Evolutionary conservation across 495 filamentous ascomycete genomes (phyloP), one percentile per base, ranked within the genome.

Genomic region (Apiosordaria backusii): DNA sequence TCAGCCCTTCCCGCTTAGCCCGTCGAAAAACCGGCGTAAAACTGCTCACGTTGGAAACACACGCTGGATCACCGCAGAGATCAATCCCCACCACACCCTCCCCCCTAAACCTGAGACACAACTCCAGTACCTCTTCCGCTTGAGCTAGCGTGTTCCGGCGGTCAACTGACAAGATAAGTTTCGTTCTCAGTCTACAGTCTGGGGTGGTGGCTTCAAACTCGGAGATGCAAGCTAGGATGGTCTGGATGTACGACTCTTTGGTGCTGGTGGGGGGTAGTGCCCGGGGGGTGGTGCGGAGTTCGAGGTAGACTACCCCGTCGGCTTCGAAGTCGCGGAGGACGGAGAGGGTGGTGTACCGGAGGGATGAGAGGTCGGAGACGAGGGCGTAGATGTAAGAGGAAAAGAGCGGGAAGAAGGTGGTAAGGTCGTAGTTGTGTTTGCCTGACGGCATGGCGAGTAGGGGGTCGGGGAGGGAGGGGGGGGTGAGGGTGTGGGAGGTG

Each of bases 371-470:
- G 68, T 88, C 85, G 72, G 86, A 86, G 77, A 87, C 82, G 15
- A 95, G 84, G 63, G 82, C 76, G 75, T 95, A 93, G 69, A 93
- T 93, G 72, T 91, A 92, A 53, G 80, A 86, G 18, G 85, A 87
- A 79, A 95, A 96, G 53, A 91, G 80, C 50, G 87, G 87, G 75
- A 95, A 96, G 83, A 93, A 93, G 19, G 86, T 89, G 68, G 85
- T 78, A n/a, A 92, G 75, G 64, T 90, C 84, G 73, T 87, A 91
- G 71, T 90, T 84, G 60, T 88, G 86, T 73, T 89, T 89, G 4
- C 83, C 89, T 1, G 72, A 78, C 0, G 89, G 88, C 82, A 96
- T 91, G 18, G 84, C 82, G 1, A 86, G 62, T 50, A 90, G 72
- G 1, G 92, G 91, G 75, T 93, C 90, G 60, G 89, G 82, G 0